A percentile compares a stretch with the other conserved stretches of the same genome.
Conservation (phyloP, 805 yeast genomes). For the Suhomyces sp. region DNA sequence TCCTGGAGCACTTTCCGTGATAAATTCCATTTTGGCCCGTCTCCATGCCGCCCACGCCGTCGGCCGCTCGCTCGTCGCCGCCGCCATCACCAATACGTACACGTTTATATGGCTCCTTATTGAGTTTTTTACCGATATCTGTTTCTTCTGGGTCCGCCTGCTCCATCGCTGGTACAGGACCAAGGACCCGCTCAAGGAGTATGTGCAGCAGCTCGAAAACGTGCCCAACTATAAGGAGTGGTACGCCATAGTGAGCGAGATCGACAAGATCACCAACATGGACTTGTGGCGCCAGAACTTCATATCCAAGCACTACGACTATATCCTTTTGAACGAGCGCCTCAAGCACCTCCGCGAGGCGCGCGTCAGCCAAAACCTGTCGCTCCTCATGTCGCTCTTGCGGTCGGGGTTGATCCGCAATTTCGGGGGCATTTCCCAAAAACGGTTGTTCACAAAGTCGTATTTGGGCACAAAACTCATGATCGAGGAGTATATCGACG, state of each 20-base stretch:
- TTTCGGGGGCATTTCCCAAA: slow-evolving; percentile 86
- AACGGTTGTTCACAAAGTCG: slow-evolving; percentile 73
- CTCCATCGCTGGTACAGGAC: slow-evolving; percentile 32
- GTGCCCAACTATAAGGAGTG: slow-evolving; percentile 69
- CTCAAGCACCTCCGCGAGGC: slow-evolving; percentile 61
- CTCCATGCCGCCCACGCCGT: background rate
- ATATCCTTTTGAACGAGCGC: slow-evolving; percentile 73
- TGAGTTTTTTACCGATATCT: slow-evolving; percentile 43
- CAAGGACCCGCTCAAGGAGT: slow-evolving; percentile 46
- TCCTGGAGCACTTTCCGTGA: background rate
- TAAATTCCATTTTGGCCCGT: background rate
- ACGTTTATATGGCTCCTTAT: slow-evolving; percentile 39
- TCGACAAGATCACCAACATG: slow-evolving; percentile 45
- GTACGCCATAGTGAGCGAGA: slow-evolving; percentile 52
- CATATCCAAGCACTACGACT: slow-evolving; percentile 78
- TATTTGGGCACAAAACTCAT: slow-evolving; percentile 85
- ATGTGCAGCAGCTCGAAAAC: slow-evolving; percentile 45
- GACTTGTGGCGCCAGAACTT: slow-evolving; percentile 77
- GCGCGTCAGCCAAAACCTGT: slow-evolving; percentile 54
- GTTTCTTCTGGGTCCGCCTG: slow-evolving; percentile 45
- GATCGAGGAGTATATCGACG: slow-evolving; percentile 82
- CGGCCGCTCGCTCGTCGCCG: background rate
- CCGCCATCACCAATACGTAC: slow-evolving; percentile 33
- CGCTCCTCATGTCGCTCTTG: slow-evolving; percentile 58
- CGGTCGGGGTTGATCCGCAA: slow-evolving; percentile 84